phyloP scores from a whole-genome alignment of 2,329 filamentous ascomycete genomes.

The Triangularia verruculosa region DNA sequence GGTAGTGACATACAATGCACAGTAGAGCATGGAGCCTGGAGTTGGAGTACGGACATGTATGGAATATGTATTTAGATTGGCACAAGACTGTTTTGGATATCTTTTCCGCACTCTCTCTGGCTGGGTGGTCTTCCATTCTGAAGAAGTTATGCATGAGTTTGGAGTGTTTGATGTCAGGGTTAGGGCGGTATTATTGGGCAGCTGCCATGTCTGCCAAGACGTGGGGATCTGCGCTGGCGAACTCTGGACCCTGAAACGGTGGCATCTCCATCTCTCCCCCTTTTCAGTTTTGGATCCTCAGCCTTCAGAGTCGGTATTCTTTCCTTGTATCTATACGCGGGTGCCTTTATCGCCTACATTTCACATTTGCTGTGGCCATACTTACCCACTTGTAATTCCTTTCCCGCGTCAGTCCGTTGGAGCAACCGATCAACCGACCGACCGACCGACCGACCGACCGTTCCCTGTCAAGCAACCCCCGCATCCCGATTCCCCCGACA shows the following conservation, averaged over 20 bases:
- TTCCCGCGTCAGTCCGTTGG: not conserved
- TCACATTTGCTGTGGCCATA: not conserved
- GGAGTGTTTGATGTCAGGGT: not conserved
- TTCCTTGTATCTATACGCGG: not conserved
- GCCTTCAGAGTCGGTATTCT: not conserved
- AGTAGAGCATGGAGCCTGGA: not conserved
- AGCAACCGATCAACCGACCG: not conserved
- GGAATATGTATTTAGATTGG: not conserved
- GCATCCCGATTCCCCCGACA: not conserved
- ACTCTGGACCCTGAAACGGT: not conserved
- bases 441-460: not conserved
- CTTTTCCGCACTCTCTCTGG: too few species aligned
- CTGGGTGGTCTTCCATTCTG: too few species aligned
- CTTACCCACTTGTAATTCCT: not conserved
- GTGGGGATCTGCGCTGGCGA: not conserved
- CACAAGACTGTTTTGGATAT: too few species aligned
- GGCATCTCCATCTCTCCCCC: not conserved
- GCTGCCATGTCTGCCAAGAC: not conserved
- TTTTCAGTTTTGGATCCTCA: not conserved
- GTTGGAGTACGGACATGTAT: too few species aligned
- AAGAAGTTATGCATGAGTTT: too few species aligned
- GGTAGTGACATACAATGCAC: constrained; percentile 21
- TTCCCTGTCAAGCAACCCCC: not conserved
- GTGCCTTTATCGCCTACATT: not conserved
- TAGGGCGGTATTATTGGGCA: not conserved